These are phyloP conservation scores for Hanseniaspora uvarum DNA, from an alignment of 1,139 yeast species.

Conservation along the genomic window DNA sequence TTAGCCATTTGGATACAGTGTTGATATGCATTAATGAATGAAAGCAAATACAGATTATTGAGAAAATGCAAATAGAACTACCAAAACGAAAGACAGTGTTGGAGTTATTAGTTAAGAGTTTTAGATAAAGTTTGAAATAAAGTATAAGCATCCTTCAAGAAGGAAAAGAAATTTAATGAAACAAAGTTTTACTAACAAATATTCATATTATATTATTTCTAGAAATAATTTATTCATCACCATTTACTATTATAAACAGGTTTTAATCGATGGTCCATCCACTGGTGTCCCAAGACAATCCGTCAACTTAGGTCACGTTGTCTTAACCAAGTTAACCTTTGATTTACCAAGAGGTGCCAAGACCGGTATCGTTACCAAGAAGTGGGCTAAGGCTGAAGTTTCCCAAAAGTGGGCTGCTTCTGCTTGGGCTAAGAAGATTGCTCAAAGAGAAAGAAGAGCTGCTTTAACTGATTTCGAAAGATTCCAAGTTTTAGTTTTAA, in stretches of 20 bases:
- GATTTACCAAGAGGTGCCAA: constrained; percentile 92
- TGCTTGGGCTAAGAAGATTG: constrained; percentile 96
- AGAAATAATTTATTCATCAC: background rate
- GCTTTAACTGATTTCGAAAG: constrained; percentile 94
- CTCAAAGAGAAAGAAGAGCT: constrained; percentile 86
- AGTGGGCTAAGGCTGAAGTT: constrained; percentile 86
- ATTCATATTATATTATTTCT: background rate
- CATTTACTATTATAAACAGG: constrained; percentile 35
- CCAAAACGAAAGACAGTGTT: background rate
- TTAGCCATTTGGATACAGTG: background rate
- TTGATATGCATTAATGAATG: background rate
- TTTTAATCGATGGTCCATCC: constrained; percentile 92
- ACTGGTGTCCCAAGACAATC: constrained; percentile 85
- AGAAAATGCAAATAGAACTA: background rate
- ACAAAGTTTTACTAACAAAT: constrained; percentile 14
- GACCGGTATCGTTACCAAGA: constrained; percentile 75
- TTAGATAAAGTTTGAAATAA: background rate
- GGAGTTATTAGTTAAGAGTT: background rate
- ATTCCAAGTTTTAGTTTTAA: constrained; percentile 96
- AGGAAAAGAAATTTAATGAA: background rate
- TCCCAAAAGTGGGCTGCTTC: constrained; percentile 87
- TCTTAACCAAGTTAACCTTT: constrained; percentile 84
- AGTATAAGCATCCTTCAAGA: background rate
- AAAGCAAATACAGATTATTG: background rate
- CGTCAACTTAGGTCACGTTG: constrained; percentile 72